These are phyloP conservation scores for Microbotryum silenes-acaulis DNA, from an alignment of 1,284 basidiomycete species.

Conservation along the genomic window DNA sequence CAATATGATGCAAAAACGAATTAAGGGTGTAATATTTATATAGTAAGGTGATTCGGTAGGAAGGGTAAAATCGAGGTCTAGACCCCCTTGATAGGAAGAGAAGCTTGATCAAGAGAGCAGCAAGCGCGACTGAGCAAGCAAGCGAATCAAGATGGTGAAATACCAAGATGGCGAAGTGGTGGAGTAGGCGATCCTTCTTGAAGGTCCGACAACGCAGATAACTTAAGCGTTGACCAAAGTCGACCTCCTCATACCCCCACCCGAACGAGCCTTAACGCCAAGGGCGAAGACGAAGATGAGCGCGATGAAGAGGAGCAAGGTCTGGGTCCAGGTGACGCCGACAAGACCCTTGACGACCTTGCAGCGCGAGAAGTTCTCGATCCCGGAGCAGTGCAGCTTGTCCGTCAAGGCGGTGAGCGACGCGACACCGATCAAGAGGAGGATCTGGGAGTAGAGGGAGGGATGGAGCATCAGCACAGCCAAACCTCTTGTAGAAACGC, in stretches of 20 bases:
- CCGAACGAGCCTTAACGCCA: slow-evolving; percentile 41
- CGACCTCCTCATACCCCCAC: slow-evolving; percentile 34
- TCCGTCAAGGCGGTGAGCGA: slow-evolving; percentile 41
- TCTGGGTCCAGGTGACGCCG: slow-evolving; percentile 35
- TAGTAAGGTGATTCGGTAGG: no score
- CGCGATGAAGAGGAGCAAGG: slow-evolving; percentile 39
- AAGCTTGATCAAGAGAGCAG: no score
- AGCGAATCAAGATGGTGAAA: no score
- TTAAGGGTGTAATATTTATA: no score
- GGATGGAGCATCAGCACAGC: not conserved
- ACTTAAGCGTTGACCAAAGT: slow-evolving; percentile 21
- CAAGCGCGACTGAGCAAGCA: no score
- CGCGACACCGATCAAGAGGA: slow-evolving; percentile 42
- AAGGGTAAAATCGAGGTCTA: no score
- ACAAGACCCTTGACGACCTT: slow-evolving; percentile 41
- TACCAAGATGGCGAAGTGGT: no score
- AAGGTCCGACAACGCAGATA: not conserved
- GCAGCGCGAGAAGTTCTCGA: slow-evolving; percentile 37
- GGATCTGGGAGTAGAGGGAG: slow-evolving; percentile 33
- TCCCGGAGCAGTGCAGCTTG: slow-evolving; percentile 36
- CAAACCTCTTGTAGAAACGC: not conserved
- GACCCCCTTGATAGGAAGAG: no score
- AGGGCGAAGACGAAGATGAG: slow-evolving; percentile 36
- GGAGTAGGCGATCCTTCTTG: no score
- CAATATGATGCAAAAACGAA: no score